A percentile compares a stretch with the other conserved stretches of the same genome.
Evolutionary conservation across 768 basidiomycete genomes (phyloP).

Genomic region (Punctularia strigosozonata): DNA sequence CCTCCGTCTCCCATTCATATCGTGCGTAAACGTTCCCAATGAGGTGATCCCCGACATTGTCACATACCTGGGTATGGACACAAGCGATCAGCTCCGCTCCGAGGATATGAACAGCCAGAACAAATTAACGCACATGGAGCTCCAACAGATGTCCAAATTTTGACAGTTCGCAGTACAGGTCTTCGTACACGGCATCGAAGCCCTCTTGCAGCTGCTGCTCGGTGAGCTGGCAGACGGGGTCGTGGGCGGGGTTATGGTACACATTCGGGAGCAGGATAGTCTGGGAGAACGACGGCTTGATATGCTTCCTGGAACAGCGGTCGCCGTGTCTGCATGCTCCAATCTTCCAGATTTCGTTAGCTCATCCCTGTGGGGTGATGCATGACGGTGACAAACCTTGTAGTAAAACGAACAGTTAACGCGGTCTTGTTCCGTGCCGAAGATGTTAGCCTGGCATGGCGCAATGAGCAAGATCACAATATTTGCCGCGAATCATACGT

Average conservation of each 20-base stretch:
- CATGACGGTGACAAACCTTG: constrained; percentile 39
- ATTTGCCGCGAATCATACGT: constrained; percentile 11
- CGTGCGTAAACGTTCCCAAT: constrained; percentile 97
- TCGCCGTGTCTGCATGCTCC: constrained; percentile 98
- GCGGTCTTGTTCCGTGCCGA: constrained; percentile 88
- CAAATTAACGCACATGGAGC: constrained; percentile 71
- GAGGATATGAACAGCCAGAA: constrained; percentile 1
- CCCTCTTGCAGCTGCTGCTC: constrained; percentile 86
- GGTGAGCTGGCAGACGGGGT: constrained; percentile 77
- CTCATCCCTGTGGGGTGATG: constrained; percentile 5
- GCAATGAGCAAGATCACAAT: neutral
- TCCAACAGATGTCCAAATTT: constrained; percentile 95
- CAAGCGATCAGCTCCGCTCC: constrained; percentile 2
- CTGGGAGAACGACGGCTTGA: constrained; percentile 94
- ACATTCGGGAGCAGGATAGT: constrained; percentile 95
- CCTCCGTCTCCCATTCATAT: constrained; percentile 98
- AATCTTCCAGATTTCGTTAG: constrained; percentile 43
- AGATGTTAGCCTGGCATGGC: constrained; percentile 75
- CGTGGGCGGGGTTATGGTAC: constrained; percentile 95
- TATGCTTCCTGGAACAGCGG: constrained; percentile 96
- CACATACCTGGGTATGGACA: constrained; percentile 59
- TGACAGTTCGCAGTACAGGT: constrained; percentile 86
- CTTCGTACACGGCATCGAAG: constrained; percentile 90
- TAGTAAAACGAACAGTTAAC: constrained; percentile 99
- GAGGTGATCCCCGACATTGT: constrained; percentile 98